Conservation (phyloP, 257 asterid species). For the Plantago elongata region DNA sequence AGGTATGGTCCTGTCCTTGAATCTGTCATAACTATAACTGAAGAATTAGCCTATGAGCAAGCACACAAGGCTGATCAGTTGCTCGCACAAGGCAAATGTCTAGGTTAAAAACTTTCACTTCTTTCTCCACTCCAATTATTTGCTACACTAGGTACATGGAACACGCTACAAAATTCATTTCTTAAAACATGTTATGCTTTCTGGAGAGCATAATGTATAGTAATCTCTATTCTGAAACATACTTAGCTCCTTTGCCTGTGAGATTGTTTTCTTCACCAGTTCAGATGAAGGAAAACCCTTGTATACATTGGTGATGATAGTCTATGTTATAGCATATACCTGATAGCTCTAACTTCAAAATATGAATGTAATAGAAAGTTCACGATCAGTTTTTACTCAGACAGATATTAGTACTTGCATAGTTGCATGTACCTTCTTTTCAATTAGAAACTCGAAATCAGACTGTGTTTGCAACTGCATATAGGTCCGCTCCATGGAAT, state of each 20-base stretch:
- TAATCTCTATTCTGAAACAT: background rate
- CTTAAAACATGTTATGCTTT: background rate
- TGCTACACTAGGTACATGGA: no score
- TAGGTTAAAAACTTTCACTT: constrained; percentile 39
- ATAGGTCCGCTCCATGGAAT: constrained; percentile 97
- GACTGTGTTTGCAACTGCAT: constrained; percentile 8
- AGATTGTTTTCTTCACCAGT: background rate
- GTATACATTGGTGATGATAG: background rate
- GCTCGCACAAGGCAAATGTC: constrained; percentile 59
- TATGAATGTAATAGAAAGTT: background rate
- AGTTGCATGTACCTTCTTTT: background rate
- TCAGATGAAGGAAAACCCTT: no score
- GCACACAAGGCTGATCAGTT: constrained; percentile 74
- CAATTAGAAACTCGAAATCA: background rate
- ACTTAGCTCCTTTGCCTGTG: background rate
- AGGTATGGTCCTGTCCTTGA: constrained; percentile 87
- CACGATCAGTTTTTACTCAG: background rate
- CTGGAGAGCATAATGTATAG: background rate
- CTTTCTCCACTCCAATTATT: background rate
- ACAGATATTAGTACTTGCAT: background rate
- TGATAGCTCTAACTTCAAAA: background rate
- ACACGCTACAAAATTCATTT: background rate
- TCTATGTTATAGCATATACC: background rate
- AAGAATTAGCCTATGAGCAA: constrained; percentile 80
- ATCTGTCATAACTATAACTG: constrained; percentile 76